Evolutionary conservation across 129 eudicot genomes (phyloP), one percentile per base, ranked within the genome.

Genomic region (Solidago caesia): DNA sequence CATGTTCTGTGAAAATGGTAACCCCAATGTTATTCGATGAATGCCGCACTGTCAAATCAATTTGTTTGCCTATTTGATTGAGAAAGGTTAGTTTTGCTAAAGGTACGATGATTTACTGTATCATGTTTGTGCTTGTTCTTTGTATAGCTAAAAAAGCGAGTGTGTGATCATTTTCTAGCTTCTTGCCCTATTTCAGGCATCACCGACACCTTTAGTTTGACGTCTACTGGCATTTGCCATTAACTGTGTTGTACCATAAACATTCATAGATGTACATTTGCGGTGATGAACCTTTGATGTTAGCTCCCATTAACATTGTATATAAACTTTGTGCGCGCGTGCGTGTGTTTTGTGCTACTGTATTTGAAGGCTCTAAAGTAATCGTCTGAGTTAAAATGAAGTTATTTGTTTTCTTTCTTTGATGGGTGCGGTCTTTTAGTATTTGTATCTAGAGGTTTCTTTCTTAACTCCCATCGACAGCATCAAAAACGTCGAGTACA

Each of bases 251-350:
- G 80, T 76, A 76, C 67, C 41, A 76, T 67, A 76, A 44, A 48
- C 76, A 69, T 77, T 77, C 60, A 13, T 77, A 77, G 81, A 60
- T 69, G 76, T 77, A 59, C 63, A 59, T 68, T 33, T 10, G 75
- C 4, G 64, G 81, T 77, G 75, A 68, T 68, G 61, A 44, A 67
- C 69, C 69, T 67, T 49, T 44, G 77, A 44, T 60, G 39, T 15
- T 13, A 43, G 57, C 53, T 43, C 57, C 9, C 27, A 8, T 66
- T 43, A 44, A 76, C 71, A 53, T 73, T 10, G 44, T 78, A 25
- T 60, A 29, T 69, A 77, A 77, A 27, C 26, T 46, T 10, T 11
- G 0, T 66, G 74, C 60, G 6, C 26, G 46, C n/a, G 58, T 70
- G 64, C 33, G 55, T 70, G 46, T 68, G 62, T 63, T 11, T 53